Conservation (phyloP, 371 early-diverging fungal genomes). For the Mortierella sp. region DNA sequence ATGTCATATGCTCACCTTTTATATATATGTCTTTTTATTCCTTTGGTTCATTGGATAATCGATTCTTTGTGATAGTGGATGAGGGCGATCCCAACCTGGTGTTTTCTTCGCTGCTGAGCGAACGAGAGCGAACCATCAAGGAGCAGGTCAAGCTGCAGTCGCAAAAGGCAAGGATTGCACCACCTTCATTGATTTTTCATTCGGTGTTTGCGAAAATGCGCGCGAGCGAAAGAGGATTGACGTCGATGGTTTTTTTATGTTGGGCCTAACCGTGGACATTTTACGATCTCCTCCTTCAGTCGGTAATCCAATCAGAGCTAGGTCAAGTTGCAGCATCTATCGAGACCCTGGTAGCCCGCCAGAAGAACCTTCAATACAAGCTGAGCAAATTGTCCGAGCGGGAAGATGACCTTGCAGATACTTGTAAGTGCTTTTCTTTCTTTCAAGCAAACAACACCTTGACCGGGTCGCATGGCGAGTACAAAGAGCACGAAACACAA, state of each 20-base stretch:
- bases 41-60: constrained; percentile 5
- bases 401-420: constrained; percentile 67
- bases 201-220: background rate
- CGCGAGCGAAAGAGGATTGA: background rate
- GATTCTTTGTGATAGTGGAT: constrained; percentile 30
- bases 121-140: constrained; percentile 51
- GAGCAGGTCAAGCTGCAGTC: constrained; percentile 53
- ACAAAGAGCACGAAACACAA: constrained; percentile 1
- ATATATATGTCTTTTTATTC: background rate
- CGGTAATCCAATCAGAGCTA: constrained; percentile 62
- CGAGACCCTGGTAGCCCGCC: constrained; percentile 61
- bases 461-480: constrained; percentile 2
- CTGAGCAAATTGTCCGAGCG: constrained; percentile 69
- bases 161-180: constrained; percentile 59
- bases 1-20: background rate
- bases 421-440: constrained; percentile 57
- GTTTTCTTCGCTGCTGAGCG: constrained; percentile 42
- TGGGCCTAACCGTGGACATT: background rate
- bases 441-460: background rate
- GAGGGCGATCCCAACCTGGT: constrained; percentile 39
- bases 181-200: background rate
- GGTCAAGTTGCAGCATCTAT: constrained; percentile 65
- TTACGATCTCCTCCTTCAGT: constrained; percentile 52
- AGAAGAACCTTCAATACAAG: constrained; percentile 65
- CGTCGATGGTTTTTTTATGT: constrained; percentile 1